Base-by-base conservation (phyloP, 176 grass and related monocot species). In the Hsuehochloa calcarea region DNA sequence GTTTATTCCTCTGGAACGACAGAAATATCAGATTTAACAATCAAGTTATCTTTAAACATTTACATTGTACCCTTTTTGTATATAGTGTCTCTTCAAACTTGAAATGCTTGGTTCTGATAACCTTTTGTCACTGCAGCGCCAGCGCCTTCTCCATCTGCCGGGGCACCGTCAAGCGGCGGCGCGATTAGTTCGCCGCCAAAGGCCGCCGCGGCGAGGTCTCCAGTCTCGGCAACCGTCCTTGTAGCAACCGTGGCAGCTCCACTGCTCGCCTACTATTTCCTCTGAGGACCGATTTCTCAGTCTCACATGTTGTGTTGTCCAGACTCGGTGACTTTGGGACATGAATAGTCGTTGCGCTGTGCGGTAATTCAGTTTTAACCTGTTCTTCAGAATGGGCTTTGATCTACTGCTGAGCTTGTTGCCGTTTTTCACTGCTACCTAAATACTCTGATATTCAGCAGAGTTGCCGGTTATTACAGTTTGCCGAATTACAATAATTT, bases 101-200 rank as follows among this genome's bases (percentile, higher is more conserved):
- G 49, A 1, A 29, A 29, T 27, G 5, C 6, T 22, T 60, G 51
- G 27, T 86, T 40, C 76, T 52, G 25, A 44, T 44, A n/a, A 41
- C 10, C 20, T 74, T 43, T 23, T 67, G 10, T 67, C 17, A 2
- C 23, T 65, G 72, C 84, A 86, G 79, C 84, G 10, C 88, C 84
- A 37, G 35, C 72, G 1, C 74, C 86, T 31, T 50, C 80, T 11
- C 43, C 85, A 4, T 80, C 85, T 8, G 14, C 72, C 0, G 85
- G 77, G 1, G 55, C 45, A 20, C 38, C 88, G 8, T 12, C 88
- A 4, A 45, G 88, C 26, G 84, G 84, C 5, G 35, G 84, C 0
- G 15, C 26, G 5, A n/a, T 39, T 0, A 84, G 79, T 4, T 4
- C 88, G 0, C 65, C 79, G 20, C 88, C 88, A 7, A 84, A 75